phyloP scores from a whole-genome alignment of 768 basidiomycete genomes.

The Rhodocollybia butyracea region DNA sequence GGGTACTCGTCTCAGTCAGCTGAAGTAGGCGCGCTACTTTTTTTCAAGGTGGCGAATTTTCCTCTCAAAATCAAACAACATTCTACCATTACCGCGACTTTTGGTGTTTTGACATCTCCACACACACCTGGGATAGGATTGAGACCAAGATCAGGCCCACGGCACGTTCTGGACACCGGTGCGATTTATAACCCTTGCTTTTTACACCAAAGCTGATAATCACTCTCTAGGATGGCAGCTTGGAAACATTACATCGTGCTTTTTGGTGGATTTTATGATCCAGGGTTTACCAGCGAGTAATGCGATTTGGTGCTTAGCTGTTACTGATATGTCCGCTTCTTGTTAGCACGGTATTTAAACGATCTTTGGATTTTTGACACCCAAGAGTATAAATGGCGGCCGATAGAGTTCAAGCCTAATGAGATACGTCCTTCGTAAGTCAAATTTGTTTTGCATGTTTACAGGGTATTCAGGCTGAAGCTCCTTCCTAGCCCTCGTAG shows the following conservation, averaged over 20 bases:
- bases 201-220: background rate
- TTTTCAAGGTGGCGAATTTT: constrained; percentile 75
- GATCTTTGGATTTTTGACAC: constrained; percentile 87
- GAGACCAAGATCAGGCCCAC: constrained; percentile 81
- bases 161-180: constrained; percentile 84
- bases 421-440: constrained; percentile 73
- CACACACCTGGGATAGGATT: constrained; percentile 83
- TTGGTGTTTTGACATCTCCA: constrained; percentile 80
- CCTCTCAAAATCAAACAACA: constrained; percentile 74
- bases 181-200: constrained; percentile 12
- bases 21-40: background rate
- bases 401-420: constrained; percentile 68
- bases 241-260: constrained; percentile 88
- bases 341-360: constrained; percentile 71
- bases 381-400: constrained; percentile 82
- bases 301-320: background rate
- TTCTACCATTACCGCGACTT: constrained; percentile 91
- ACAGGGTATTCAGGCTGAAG: background rate
- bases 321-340: background rate
- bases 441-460: background rate
- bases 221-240: constrained; percentile 65
- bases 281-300: constrained; percentile 77
- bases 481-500: constrained; percentile 55
- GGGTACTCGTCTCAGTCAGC: background rate
- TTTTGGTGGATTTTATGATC: constrained; percentile 91